Base-by-base conservation (phyloP, 2,329 filamentous ascomycete genomes). In the Aspergillus pseudoglaucus region DNA sequence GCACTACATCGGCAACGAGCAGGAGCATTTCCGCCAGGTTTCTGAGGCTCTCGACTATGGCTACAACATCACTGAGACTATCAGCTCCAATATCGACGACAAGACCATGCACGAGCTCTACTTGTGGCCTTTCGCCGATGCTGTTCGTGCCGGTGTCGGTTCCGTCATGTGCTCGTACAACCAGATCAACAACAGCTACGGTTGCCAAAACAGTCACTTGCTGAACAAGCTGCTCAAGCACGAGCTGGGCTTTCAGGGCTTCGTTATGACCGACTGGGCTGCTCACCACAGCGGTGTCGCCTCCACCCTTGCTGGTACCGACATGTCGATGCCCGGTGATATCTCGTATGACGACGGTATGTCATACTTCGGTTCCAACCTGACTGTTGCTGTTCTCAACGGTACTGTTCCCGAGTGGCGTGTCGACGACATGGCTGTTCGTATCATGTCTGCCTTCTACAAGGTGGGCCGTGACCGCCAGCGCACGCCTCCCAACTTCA, bases 321-420 rank as follows among this genome's bases (percentile, higher is more conserved):
- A 91, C 64, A 88, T 90, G 86, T 82, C 83, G 2, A 91, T 91
- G 86, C 86, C 86, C 0, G 88, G 88, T 49, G 91, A 96, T 63
- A 86, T 86, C 1, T 55, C 71, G 17, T 95, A 96, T 71, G 81
- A 86, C 66, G 81, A 79, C 3, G 87, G 87, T 6, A 67, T 70
- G 44, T 85, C 84, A 15, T 94, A 77, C 75, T 95, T 87, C 86
- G 91, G 91, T 8, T 73, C 83, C 23, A 97, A 97, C 68, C 69
- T 97, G 57, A 96, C 91, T 2, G 74, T 95, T 42, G 88, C 88
- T 1, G 83, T 96, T 5, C 69, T 95, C 57, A 96, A 97, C 62
- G 90, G 90, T 32, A 95, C 90, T 1, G 74, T 97, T 27, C 88
- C 91, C 1, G 82, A 87, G 57, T 95, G 87, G 79, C 82, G 91